Base-by-base conservation (phyloP, 2,329 filamentous ascomycete genomes). In the Colletotrichum destructivum region DNA sequence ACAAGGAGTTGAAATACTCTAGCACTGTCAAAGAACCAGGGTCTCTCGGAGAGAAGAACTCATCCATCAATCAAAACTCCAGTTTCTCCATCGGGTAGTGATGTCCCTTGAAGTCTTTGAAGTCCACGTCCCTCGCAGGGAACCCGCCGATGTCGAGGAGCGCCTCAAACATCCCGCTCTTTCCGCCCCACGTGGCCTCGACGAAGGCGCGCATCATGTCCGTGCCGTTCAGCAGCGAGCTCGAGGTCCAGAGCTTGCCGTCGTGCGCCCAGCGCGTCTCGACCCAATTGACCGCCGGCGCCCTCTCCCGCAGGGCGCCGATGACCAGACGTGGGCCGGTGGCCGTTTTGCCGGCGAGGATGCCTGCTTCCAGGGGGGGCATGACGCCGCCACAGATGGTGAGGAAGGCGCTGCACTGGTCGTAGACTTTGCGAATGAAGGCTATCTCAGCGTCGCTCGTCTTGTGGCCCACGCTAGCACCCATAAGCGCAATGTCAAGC, bases 401-500 rank as follows among this genome's bases (percentile, higher is more conserved):
- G 16, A 85, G 67, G 74, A 84, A 84, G 2, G 82, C 83, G 11
- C 78, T 55, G 75, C 79, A 82, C 9, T 78, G 71, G 0, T 78
- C 75, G 74, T 79, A 81, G 11, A 75, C 68, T 69, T 83, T 81
- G 59, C 79, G 81, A 49, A 84, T 73, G 72, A 80, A 85, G 9
- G 74, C 76, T 2, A 82, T 70, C 64, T 85, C 83, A 6, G 74
- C 71, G 12, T 78, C 76, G n/a, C 60, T 82, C 3, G 76, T 75
- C 5, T 73, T 68, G 63, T 84, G 81, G 2, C 49, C 59, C 1
- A 71, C 4, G 15, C 76, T 47, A 7, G 84, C 83, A 0, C 84
- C 83, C 66, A 84, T 81, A 54, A 85, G 77, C 21, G 81, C 79
- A 60, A 85, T 80, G 69, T 85, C 84, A 8, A 85, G 77, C 0